Base-by-base conservation (phyloP, 2,329 filamentous ascomycete genomes). In the Colletotrichum endophyticum region DNA sequence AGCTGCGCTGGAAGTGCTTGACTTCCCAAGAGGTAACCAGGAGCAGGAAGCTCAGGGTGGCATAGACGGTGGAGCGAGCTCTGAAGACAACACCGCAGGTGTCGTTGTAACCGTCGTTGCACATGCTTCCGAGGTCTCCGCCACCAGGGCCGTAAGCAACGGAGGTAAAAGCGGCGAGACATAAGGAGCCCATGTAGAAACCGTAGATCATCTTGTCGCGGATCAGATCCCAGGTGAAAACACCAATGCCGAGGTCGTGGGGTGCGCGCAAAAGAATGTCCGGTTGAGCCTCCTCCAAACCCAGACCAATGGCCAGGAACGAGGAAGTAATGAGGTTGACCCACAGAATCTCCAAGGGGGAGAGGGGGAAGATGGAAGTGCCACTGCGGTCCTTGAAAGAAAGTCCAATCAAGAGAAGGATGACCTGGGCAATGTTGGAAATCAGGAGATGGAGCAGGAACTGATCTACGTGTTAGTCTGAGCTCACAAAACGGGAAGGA, bases 301-400 rank as follows among this genome's bases (percentile, higher is more conserved):
- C 94, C 0, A 95, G 88, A 70, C 94, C 94, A 79, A 95, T 91
- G 57, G 94, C 94, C 1, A 94, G 89, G 79, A 94, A 91, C 8
- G 92, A 94, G 2, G 92, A 94, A 2, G 94, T 95, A 70, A 95
- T 90, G 81, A 95, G 91, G 82, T 95, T 95, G 78, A 94, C 92
- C 94, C 94, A 95, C 36, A 95, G 89, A 80, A 95, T 94, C 81
- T 95, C 93, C 6, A 95, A 89, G 0, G 94, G 93, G 1, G 92
- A 92, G 16, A 95, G 87, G 0, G 93, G 94, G 81, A 95, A 95
- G 16, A 95, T 91, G 1, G 93, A 93, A 19, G 91, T 84, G 15
- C 86, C 86, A 3, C 87, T 82, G 0, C 78, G 79, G 80, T 95
- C 94, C 83, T 93, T 92, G 86, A 95, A 95, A 1, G 89, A 89